phyloP scores from a whole-genome alignment of 2,329 filamentous ascomycete genomes.

The Fusarium lateritium region DNA sequence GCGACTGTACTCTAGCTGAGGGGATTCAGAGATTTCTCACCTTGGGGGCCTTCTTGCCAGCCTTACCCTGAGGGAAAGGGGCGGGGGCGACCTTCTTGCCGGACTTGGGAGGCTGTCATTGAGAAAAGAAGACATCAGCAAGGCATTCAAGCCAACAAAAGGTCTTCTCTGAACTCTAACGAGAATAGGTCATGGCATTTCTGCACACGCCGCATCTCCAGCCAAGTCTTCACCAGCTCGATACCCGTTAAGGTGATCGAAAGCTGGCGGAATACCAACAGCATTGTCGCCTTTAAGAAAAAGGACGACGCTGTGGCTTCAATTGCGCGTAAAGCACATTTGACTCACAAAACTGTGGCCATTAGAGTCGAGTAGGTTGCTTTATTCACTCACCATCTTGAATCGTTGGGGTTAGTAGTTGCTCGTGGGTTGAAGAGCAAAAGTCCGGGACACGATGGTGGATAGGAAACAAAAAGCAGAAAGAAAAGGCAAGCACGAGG shows the following conservation, averaged over 20 bases:
- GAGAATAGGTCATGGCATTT: constrained; percentile 75
- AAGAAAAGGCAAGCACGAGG: constrained; percentile 41
- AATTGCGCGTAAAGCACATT: constrained; percentile 53
- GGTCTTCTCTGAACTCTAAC: constrained; percentile 95
- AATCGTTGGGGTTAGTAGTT: constrained; percentile 55
- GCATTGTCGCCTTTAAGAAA: constrained; percentile 39
- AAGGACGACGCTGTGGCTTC: constrained; percentile 52
- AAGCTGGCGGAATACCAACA: constrained; percentile 55
- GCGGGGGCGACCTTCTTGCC: constrained; percentile 99
- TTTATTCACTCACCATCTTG: constrained; percentile 61
- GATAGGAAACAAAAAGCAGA: constrained; percentile 49
- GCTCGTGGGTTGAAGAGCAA: constrained; percentile 56
- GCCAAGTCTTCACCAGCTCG: constrained; percentile 73
- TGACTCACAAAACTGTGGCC: constrained; percentile 57
- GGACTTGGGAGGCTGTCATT: constrained; percentile 99
- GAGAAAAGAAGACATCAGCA: constrained; percentile 99
- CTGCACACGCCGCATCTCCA: constrained; percentile 71
- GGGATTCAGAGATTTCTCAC: constrained; percentile 68
- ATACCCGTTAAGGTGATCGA: constrained; percentile 44
- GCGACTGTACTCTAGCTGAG: neutral
- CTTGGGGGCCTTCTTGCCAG: constrained; percentile 97
- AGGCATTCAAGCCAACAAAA: constrained; percentile 80
- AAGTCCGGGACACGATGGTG: constrained; percentile 52
- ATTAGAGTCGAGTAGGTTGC: constrained; percentile 55
- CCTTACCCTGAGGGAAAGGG: constrained; percentile 96